Percentiles rank a stretch among this genome's conserved stretches.
phyloP scores from a whole-genome alignment of 2,329 filamentous ascomycete species.

The Talaromyces sp. region DNA sequence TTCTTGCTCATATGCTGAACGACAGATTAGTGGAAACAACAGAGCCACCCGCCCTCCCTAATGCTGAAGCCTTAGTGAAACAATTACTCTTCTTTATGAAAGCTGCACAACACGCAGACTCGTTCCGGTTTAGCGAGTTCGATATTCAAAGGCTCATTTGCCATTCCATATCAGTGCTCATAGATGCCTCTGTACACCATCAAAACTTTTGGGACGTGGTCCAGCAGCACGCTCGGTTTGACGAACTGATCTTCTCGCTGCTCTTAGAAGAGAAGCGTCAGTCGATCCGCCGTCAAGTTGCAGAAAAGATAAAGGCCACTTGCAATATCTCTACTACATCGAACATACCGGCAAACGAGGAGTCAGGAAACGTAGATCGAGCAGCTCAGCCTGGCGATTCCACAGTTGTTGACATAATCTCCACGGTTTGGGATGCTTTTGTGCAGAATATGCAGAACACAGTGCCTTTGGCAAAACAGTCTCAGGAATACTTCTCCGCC shows the following conservation, averaged over 20 bases:
- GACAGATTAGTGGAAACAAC: constrained; percentile 22
- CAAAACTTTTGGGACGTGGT: constrained; percentile 43
- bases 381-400: constrained; percentile 22
- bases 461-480: constrained; percentile 33
- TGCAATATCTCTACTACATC: constrained; percentile 29
- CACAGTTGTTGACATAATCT: constrained; percentile 36
- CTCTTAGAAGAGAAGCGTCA: constrained; percentile 43
- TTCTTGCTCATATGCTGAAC: constrained; percentile 4
- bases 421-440: constrained; percentile 44
- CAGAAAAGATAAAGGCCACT: constrained; percentile 35
- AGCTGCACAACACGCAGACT: constrained; percentile 19
- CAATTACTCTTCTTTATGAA: constrained; percentile 34
- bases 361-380: constrained; percentile 17
- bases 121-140: constrained; percentile 16
- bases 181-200: constrained; percentile 47
- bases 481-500: constrained; percentile 45
- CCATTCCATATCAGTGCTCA: constrained; percentile 43
- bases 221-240: constrained; percentile 33
- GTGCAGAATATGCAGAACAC: constrained; percentile 37
- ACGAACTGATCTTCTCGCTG: constrained; percentile 37
- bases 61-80: constrained; percentile 33
- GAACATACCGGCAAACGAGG: constrained; percentile 24
- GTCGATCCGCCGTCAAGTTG: constrained; percentile 34
- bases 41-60: constrained; percentile 27
- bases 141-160: constrained; percentile 36